phyloP scores from a whole-genome alignment of 169 alveolate genomes.

The Plasmodium gallinaceum region DNA sequence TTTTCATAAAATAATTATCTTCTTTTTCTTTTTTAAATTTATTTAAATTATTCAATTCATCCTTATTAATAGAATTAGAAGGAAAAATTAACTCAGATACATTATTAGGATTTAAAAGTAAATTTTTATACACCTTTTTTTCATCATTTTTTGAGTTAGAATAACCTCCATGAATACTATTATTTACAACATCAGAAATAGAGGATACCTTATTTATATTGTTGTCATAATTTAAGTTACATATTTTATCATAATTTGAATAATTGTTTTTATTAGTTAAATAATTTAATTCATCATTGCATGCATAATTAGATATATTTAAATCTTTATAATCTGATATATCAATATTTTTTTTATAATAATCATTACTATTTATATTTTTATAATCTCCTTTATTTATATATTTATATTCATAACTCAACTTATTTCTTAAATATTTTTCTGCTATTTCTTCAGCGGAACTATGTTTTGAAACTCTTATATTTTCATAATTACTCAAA shows the following conservation, averaged over 20 bases:
- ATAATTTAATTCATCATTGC: slow-evolving; percentile 9
- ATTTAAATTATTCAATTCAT: slow-evolving; percentile 9
- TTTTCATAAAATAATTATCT: slow-evolving; percentile 26
- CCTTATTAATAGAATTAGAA: slow-evolving; percentile 9
- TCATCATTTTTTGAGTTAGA: slow-evolving; percentile 21
- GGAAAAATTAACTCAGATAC: slow-evolving; percentile 7
- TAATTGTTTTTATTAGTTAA: slow-evolving; percentile 18
- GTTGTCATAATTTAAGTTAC: slow-evolving; percentile 24
- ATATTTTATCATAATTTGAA: slow-evolving; percentile 14
- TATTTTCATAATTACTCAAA: slow-evolving; percentile 44
- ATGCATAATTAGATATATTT: not conserved
- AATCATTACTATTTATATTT: slow-evolving; percentile 3
- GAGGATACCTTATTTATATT: slow-evolving; percentile 9
- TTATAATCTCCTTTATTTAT: slow-evolving; percentile 30
- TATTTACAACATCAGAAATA: slow-evolving; percentile 20
- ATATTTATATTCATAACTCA: slow-evolving; percentile 37
- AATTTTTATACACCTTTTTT: slow-evolving; percentile 29
- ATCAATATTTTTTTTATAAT: slow-evolving; percentile 19
- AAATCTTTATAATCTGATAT: not conserved
- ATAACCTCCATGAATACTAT: slow-evolving; percentile 1
- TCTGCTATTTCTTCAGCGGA: slow-evolving; percentile 77
- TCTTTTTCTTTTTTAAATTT: slow-evolving; percentile 5
- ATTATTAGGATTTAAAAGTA: not conserved
- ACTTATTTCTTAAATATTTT: slow-evolving; percentile 65
- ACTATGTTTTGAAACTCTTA: slow-evolving; percentile 40